These are phyloP conservation scores for Chlorella sp. DNA, from an alignment of 139 green algal species.

Conservation along the genomic window DNA sequence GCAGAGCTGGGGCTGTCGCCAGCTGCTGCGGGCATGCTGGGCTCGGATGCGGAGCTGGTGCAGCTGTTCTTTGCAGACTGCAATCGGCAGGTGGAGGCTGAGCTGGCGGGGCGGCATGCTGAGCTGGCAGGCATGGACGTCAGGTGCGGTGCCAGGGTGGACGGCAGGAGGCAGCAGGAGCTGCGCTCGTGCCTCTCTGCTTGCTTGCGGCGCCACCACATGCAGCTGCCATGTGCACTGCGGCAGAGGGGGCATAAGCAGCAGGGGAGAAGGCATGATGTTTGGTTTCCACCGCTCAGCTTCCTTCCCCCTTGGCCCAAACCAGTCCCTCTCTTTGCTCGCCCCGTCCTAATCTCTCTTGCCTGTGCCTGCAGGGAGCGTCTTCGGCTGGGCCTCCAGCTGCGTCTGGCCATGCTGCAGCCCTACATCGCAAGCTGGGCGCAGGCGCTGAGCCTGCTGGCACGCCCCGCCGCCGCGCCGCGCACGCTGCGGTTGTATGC, in stretches of 20 bases:
- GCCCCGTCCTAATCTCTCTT: too few relatives aligned
- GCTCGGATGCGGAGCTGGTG: constrained; percentile 59
- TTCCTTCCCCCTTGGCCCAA: too few relatives aligned
- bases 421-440: constrained; percentile 64
- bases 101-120: constrained; percentile 23
- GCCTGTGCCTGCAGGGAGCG: constrained; percentile 41
- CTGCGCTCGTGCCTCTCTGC: not conserved
- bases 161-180: not conserved
- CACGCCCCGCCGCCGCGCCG: constrained; percentile 52
- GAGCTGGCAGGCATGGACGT: constrained; percentile 46
- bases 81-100: constrained; percentile 51
- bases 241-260: too few relatives aligned
- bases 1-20: constrained; percentile 68
- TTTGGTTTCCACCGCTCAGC: too few relatives aligned
- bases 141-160: constrained; percentile 7
- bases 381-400: constrained; percentile 56
- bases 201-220: not conserved
- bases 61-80: constrained; percentile 62
- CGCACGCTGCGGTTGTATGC: constrained; percentile 52
- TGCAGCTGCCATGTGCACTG: too few relatives aligned
- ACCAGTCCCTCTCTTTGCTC: too few relatives aligned
- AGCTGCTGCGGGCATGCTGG: constrained; percentile 53
- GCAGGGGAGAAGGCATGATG: too few relatives aligned
- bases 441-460: constrained; percentile 67
- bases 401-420: constrained; percentile 62